Evolutionary conservation across 306 rosid genomes (phyloP), one percentile per base, ranked within the genome.

Genomic region (Albizia julibrissin): DNA sequence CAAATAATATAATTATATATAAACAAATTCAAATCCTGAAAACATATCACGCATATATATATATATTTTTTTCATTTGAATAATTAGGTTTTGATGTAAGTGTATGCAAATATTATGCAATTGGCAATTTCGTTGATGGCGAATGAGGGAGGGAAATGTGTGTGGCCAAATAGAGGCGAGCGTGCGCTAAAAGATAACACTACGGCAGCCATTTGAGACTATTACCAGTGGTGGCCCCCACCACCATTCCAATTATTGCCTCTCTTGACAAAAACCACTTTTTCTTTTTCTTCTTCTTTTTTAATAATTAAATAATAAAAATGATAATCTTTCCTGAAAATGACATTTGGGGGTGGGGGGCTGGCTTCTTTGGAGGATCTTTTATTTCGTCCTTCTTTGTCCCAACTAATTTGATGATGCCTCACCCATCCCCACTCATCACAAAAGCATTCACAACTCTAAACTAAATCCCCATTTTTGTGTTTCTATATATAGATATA

Each of bases 101-200:
- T 42, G 46, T 29, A 3, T 2, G 31, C 3, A 29, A 29, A 29
- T 29, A 29, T 29, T 29, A 29, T 29, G 31, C 31, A 29, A 29
- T 2, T 29, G 31, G 31, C 31, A 29, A 29, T 29, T 29, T 29
- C 1, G 1, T 29, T 29, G 52, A 14, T 15, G 54, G 24, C 27
- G 64, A 56, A 56, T 56, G 8, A 56, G 65, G 27, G 65, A 52
- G 11, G 61, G 29, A 58, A 68, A 68, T 39, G 10, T 39, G 39
- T 74, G 78, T 52, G 49, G 68, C 49, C 50, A 54, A 8, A 6
- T 11, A 24, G 52, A 69, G 67, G 56, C 2, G 76, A 64, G 86
- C 86, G 94, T 88, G 93, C 86, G 82, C 85, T 80, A 62, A 74
- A 37, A 86, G 86, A 86, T 83, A 82, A 83, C 84, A 69, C 21